Evolutionary conservation across 2,329 filamentous ascomycete species (phyloP), one percentile per base, ranked within the genome.

Genomic region (Cytospora mali): DNA sequence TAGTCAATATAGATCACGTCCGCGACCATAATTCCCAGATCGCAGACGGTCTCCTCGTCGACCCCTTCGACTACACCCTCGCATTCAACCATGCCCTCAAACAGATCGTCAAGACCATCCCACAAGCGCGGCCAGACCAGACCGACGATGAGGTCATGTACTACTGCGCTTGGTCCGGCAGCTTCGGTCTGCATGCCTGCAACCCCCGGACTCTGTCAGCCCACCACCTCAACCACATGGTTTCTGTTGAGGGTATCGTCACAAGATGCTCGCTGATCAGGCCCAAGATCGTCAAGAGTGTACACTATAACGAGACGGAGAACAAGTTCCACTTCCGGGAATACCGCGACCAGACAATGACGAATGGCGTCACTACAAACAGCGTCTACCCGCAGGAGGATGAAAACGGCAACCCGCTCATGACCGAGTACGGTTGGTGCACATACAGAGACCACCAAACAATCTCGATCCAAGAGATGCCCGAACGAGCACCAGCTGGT

Each of bases 401-500:
- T 72, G 93, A 94, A 49, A 88, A 97, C 11, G 93, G 93, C 66
- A 97, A 98, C 72, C 90, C 94, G 3, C 83, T 99, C 23, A 86
- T 92, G 63, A 99, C 95, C 4, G 95, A 99, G 74, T 99, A 98
- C 74, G 95, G 95, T 27, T 94, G 96, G 78, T 96, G 90, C 75
- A 95, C 90, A 56, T 99, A 97, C 77, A 86, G 94, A 72, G 95
- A 99, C 74, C 95, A 99, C 74, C 95, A 99, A 76, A 97, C 92
- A 18, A 92, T 99, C 64, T 97, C 94, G 0, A 97, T 99, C 68
- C 95, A 99, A 77, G 95, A 99, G 80, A 99, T 99, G 95, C 95
- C 95, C 0, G 95, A 99, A 76, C 84, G 94, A 69, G 95, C 95
- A 2, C 95, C 95, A 59, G 94, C 95, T 64, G 95, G 95, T 58